phyloP scores from a whole-genome alignment of 2,329 filamentous ascomycete species.

The Ascochyta lentis region DNA sequence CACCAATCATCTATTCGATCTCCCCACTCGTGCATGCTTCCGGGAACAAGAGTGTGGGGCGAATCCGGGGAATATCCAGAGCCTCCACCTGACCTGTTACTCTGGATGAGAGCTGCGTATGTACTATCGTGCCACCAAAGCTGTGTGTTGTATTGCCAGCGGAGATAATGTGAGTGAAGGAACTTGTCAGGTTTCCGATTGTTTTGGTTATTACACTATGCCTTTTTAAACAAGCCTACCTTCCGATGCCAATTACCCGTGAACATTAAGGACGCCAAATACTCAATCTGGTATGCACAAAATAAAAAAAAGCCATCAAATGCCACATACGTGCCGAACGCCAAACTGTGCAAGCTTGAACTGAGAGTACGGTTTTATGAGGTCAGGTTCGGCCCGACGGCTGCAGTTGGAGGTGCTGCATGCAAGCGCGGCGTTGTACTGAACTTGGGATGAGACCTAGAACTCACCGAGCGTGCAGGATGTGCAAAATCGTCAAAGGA shows the following conservation, averaged over 20 bases:
- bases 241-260: too few relatives aligned
- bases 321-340: too few relatives aligned
- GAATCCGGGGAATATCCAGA: constrained; percentile 3
- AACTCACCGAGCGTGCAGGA: constrained; percentile 11
- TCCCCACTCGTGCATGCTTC: not conserved
- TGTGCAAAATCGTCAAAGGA: constrained; percentile 7
- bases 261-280: too few relatives aligned
- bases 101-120: too few relatives aligned
- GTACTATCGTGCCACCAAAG: too few relatives aligned
- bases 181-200: too few relatives aligned
- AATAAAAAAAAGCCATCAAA: too few relatives aligned
- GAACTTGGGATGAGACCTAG: constrained; percentile 11
- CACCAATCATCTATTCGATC: constrained; percentile 14
- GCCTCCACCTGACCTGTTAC: not conserved
- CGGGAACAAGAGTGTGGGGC: not conserved
- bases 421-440: constrained; percentile 15
- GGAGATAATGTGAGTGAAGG: too few relatives aligned
- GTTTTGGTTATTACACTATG: too few relatives aligned
- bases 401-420: not conserved
- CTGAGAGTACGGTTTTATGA: not conserved
- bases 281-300: too few relatives aligned
- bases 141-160: too few relatives aligned
- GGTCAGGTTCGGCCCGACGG: not conserved
- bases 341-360: not conserved
- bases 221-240: too few relatives aligned